Conservation (phyloP, 331 rosid species). For the Cydonia oblonga region DNA sequence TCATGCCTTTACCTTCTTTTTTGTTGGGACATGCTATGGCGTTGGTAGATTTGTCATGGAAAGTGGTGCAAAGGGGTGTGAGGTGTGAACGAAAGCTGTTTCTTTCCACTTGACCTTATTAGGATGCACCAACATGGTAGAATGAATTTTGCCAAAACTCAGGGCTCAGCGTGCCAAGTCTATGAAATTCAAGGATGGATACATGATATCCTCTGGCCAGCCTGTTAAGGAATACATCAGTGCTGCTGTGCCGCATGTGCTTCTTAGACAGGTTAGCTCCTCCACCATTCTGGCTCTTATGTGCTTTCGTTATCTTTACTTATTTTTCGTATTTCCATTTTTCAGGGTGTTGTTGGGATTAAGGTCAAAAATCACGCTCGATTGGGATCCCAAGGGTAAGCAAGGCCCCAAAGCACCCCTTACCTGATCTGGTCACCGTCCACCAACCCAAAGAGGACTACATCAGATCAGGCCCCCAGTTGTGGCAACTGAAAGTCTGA, state of each 20-base stretch:
- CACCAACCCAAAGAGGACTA: constrained; percentile 27
- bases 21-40: constrained; percentile 38
- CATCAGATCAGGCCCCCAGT: not conserved
- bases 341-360: constrained; percentile 44
- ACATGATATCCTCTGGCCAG: constrained; percentile 50
- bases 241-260: constrained; percentile 50
- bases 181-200: constrained; percentile 55
- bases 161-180: constrained; percentile 43
- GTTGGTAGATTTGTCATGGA: constrained; percentile 49
- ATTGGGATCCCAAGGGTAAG: constrained; percentile 47
- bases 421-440: constrained; percentile 38
- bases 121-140: not conserved
- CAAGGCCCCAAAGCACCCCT: constrained; percentile 33
- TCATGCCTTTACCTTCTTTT: not conserved
- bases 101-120: not conserved
- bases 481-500: constrained; percentile 1
- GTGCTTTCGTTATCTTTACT: not conserved
- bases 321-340: not conserved
- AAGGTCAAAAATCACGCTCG: constrained; percentile 45
- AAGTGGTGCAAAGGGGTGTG: constrained; percentile 46
- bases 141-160: constrained; percentile 20
- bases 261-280: constrained; percentile 43
- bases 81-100: constrained; percentile 16
- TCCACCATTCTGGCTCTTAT: not conserved
- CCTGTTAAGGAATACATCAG: constrained; percentile 41